A percentile compares a stretch with the other conserved stretches of the same genome.
phyloP scores from a whole-genome alignment of 1,284 basidiomycete genomes.

The Ceratobasidium sp. region DNA sequence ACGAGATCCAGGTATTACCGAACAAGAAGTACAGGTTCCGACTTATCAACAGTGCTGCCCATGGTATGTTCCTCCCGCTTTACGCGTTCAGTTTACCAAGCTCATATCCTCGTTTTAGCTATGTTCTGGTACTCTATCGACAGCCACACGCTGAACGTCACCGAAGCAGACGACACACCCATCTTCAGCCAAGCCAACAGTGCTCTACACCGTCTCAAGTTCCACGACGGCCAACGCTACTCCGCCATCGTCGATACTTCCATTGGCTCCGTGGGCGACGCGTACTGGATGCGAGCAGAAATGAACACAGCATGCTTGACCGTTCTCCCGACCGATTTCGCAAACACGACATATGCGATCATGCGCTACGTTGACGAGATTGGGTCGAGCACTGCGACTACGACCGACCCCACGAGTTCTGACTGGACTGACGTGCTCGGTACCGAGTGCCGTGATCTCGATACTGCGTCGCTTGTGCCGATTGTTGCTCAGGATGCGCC shows the following conservation, averaged over 20 bases:
- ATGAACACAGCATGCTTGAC: conserved; percentile 59
- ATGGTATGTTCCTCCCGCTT: conserved; percentile 49
- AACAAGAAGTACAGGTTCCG: conserved; percentile 59
- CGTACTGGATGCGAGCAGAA: conserved; percentile 62
- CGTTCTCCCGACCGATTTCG: conserved; percentile 57
- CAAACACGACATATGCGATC: conserved; percentile 52
- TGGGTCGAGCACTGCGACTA: conserved; percentile 41
- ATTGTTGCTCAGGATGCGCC: conserved; percentile 35
- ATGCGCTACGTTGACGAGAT: conserved; percentile 54
- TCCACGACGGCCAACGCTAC: conserved; percentile 65
- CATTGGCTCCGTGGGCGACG: conserved; percentile 54
- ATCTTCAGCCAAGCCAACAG: conserved; percentile 41
- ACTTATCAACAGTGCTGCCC: conserved; percentile 59
- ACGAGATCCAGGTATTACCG: conserved; percentile 47
- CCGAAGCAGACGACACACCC: conserved; percentile 38
- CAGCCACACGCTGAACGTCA: conserved; percentile 49
- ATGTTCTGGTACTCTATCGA: conserved; percentile 51
- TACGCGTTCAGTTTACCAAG: neutral
- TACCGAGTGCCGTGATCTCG: conserved; percentile 32
- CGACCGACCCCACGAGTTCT: conserved; percentile 33
- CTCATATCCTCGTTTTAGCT: neutral
- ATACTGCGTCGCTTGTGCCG: conserved; percentile 44
- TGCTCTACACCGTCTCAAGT: conserved; percentile 52
- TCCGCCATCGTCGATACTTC: conserved; percentile 63
- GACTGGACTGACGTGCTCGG: conserved; percentile 26